Percentiles rank a stretch among this genome's conserved stretches.
These are phyloP conservation scores for Backusella australiensis DNA, from an alignment of 192 early-diverging fungal species.

Conservation along the genomic window DNA sequence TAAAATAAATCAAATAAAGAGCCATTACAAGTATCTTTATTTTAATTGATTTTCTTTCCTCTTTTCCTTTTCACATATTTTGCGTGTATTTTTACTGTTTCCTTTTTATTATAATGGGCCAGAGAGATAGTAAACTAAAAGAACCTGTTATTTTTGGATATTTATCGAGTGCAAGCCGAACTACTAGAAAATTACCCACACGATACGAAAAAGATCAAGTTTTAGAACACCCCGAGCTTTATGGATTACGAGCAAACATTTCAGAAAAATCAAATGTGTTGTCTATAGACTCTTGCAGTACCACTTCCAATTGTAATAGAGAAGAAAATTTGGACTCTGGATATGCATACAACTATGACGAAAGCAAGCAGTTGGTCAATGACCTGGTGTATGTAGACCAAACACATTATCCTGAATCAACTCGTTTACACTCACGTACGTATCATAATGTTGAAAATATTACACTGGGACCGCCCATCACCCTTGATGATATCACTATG, in stretches of 20 bases:
- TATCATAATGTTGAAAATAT: neutral
- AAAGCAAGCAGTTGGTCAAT: constrained; percentile 6
- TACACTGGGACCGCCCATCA: neutral
- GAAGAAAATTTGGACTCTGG: constrained; percentile 4
- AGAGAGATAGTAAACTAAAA: constrained; percentile 4
- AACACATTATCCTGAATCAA: constrained; percentile 19
- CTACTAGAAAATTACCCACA: neutral
- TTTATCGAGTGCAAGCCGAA: neutral
- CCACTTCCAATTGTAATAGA: neutral
- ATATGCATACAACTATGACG: constrained; percentile 8
- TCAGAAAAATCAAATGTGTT: neutral
- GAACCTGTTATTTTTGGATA: neutral
- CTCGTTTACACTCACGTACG: neutral
- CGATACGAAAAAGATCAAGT: neutral
- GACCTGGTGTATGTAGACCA: constrained; percentile 20
- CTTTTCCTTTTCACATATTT: neutral
- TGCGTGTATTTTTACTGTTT: constrained; percentile 1
- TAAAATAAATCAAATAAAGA: constrained; percentile 1
- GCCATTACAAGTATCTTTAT: neutral
- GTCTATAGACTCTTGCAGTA: neutral
- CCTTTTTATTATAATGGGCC: neutral
- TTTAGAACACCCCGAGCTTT: neutral
- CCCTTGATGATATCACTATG: neutral
- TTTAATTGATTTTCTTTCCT: constrained; percentile 10
- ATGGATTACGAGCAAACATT: neutral